These are phyloP conservation scores for Penicillium hesseltinei DNA, from an alignment of 2,329 filamentous ascomycete genomes.

Conservation along the genomic window DNA sequence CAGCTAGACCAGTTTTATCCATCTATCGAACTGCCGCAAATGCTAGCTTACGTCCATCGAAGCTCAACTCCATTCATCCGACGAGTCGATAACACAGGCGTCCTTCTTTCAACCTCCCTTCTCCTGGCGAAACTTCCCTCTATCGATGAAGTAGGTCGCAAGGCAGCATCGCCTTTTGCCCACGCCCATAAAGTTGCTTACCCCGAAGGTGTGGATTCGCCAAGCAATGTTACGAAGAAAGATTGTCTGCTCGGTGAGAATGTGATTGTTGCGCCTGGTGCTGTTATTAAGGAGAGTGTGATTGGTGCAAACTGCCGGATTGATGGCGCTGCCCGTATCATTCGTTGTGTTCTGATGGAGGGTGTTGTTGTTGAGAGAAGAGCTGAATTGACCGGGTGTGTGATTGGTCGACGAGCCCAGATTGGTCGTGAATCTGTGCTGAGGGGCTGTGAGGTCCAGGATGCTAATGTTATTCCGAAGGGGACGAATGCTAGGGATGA, in stretches of 20 bases:
- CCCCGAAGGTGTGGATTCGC: not conserved
- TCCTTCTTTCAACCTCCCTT: not conserved
- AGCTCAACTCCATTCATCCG: not conserved
- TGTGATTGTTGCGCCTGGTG: not conserved
- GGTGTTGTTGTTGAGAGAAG: not conserved
- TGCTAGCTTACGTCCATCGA: conserved; percentile 1
- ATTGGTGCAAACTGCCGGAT: conserved; percentile 3
- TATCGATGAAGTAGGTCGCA: conserved; percentile 1
- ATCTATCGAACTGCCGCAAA: not conserved
- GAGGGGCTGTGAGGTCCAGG: not conserved
- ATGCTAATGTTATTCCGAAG: not conserved
- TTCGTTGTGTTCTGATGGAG: conserved; percentile 5
- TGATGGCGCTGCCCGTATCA: not conserved
- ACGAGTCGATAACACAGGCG: not conserved
- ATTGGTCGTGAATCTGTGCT: not conserved
- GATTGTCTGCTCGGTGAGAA: conserved; percentile 3
- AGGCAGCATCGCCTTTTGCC: not conserved
- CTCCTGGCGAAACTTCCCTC: not conserved
- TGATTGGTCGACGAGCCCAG: not conserved
- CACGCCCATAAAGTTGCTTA: conserved; percentile 3
- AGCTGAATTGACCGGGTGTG: not conserved
- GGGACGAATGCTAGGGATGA: not conserved
- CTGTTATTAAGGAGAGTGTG: conserved; percentile 2
- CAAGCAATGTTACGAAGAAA: not conserved
- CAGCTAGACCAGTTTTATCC: not conserved